A percentile compares a stretch with the other conserved stretches of the same genome.
Evolutionary conservation across 331 rosid species (phyloP).

Genomic region (Acacia pycnantha): DNA sequence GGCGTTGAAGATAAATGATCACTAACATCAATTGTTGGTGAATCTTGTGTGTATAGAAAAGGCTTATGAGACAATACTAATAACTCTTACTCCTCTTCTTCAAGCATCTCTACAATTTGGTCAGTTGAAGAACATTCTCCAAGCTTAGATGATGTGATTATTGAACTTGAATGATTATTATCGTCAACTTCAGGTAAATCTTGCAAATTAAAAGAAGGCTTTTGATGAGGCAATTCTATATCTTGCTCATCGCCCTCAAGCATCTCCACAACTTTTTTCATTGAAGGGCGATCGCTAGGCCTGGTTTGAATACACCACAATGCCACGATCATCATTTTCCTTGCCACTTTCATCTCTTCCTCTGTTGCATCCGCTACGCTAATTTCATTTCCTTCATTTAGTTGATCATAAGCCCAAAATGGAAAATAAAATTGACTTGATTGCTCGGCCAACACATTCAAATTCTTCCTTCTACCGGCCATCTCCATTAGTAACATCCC

Average conservation of each 20-base stretch:
- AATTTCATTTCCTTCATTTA: background rate
- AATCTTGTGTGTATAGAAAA: background rate
- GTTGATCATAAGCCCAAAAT: background rate
- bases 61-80: background rate
- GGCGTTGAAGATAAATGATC: background rate
- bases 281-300: constrained; percentile 6
- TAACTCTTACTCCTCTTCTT: background rate
- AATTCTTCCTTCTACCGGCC: background rate
- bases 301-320: constrained; percentile 3
- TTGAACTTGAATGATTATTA: background rate
- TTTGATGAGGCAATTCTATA: background rate
- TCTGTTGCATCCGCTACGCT: background rate
- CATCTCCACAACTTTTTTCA: constrained; percentile 4
- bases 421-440: background rate
- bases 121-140: background rate
- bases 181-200: background rate
- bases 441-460: background rate
- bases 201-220: background rate
- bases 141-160: too few relatives aligned
- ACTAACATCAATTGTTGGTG: background rate
- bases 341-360: background rate
- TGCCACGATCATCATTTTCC: constrained; percentile 27
- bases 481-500: background rate
- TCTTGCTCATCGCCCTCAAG: constrained; percentile 4
- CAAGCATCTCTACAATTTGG: constrained; percentile 14